Base-by-base conservation (phyloP, 2,329 filamentous ascomycete genomes). In the Aspergillus versicolor region DNA sequence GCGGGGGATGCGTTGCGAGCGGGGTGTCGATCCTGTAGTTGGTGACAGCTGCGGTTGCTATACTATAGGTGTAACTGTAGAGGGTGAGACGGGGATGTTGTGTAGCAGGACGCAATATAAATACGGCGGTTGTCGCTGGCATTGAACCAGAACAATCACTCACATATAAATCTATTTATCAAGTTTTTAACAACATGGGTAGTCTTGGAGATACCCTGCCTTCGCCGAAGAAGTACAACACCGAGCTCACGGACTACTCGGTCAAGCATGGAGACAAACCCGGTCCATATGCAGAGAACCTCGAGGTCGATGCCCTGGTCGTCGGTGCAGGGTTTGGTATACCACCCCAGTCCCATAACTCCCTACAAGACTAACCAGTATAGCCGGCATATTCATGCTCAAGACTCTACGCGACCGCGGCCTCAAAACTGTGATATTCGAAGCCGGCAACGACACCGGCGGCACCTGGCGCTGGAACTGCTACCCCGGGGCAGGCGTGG, bases 381-480 rank as follows among this genome's bases (percentile, higher is more conserved):
- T 12, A 53, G 51, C 51, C 44, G 80, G 80, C 13, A 68, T 81
- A 15, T 82, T 78, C 54, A 77, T 79, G 71, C 77, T 84, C 43
- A 80, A 82, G 61, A 76, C 75, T 0, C 76, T 84, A 4, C 79
- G 81, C 2, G 78, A 83, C 19, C 73, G 72, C 9, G 82, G 82
- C 2, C 65, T 79, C 27, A 79, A 77, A 15, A 71, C 75, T 2
- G 74, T 78, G 27, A 74, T 84, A 21, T 81, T 80, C 60, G 83
- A 86, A 61, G 80, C 81, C 1, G 82, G 79, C 13, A 75, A 75
- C 9, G 76, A 79, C 52, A 67, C 76, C 0, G 82, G 82, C 4
- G 82, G 82, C 27, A 79, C 77, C 0, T 86, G 84, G 83, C 70
- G 77, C 43, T 83, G 77, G 79, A 84, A 84, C 67, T 77, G 77